A percentile compares a stretch with the other conserved stretches of the same genome.
Conservation (phyloP, 2,329 filamentous ascomycete genomes). For the Oidium heveae region DNA sequence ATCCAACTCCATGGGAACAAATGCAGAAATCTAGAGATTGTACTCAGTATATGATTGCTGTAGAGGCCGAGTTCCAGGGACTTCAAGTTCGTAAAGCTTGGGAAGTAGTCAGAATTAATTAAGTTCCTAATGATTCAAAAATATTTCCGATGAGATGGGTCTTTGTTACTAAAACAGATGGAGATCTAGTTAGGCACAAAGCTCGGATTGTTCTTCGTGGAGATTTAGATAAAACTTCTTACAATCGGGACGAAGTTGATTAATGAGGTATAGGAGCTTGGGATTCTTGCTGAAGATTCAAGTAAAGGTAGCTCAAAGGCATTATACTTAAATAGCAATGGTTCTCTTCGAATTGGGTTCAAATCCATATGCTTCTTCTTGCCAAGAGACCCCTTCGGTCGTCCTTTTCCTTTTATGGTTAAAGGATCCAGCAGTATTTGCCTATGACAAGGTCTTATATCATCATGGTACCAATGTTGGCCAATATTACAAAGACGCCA, state of each 20-base stretch:
- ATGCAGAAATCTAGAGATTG: not conserved
- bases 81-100: not conserved
- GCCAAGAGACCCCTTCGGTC: too few species aligned
- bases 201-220: not conserved
- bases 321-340: too few species aligned
- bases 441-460: too few species aligned
- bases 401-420: too few species aligned
- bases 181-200: not conserved
- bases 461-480: too few species aligned
- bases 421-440: too few species aligned
- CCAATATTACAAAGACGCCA: too few species aligned
- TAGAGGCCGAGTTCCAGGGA: not conserved
- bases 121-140: not conserved
- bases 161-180: not conserved
- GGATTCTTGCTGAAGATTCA: too few species aligned
- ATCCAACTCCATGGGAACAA: not conserved
- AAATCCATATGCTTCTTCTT: too few species aligned
- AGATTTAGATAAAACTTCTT: not conserved
- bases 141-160: not conserved
- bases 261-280: too few species aligned
- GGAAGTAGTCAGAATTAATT: not conserved
- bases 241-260: not conserved
- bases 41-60: not conserved
- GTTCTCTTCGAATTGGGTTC: too few species aligned
- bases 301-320: too few species aligned